These are phyloP conservation scores for Eucalyptus sp. DNA, from an alignment of 345 rosid species.

Conservation along the genomic window DNA sequence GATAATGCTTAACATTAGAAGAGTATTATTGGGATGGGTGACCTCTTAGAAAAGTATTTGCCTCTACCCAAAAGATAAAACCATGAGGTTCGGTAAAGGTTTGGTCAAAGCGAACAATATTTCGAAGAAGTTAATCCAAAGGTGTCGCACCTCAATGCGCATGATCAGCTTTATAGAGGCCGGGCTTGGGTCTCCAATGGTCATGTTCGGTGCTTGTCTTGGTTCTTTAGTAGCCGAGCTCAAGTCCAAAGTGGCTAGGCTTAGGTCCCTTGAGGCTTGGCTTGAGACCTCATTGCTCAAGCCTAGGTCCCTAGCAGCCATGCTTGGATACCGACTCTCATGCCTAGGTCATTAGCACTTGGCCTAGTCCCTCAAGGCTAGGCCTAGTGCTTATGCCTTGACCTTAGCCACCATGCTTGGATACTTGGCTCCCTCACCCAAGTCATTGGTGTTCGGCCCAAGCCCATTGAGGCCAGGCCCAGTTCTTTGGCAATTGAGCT, in stretches of 20 bases:
- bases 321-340: fast-evolving
- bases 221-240: not conserved
- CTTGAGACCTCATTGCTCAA: not conserved
- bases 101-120: not conserved
- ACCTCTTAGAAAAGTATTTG: not conserved
- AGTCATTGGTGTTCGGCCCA: no score
- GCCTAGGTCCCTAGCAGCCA: fast-evolving
- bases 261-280: not conserved
- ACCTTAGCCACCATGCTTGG: not conserved
- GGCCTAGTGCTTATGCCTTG: fast-evolving
- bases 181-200: fast-evolving
- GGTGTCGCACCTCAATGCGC: fast-evolving
- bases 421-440: not conserved
- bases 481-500: no score
- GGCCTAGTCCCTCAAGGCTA: not conserved
- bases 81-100: fast-evolving
- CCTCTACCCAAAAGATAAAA: fast-evolving
- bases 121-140: not conserved
- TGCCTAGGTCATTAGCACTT: not conserved
- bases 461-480: fast-evolving
- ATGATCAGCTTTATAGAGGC: fast-evolving
- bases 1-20: not conserved
- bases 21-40: fast-evolving
- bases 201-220: not conserved
- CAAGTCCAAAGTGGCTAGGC: not conserved